These are phyloP conservation scores for Apophysomyces trapeziformis DNA, from an alignment of 371 early-diverging fungal species.

Conservation along the genomic window DNA sequence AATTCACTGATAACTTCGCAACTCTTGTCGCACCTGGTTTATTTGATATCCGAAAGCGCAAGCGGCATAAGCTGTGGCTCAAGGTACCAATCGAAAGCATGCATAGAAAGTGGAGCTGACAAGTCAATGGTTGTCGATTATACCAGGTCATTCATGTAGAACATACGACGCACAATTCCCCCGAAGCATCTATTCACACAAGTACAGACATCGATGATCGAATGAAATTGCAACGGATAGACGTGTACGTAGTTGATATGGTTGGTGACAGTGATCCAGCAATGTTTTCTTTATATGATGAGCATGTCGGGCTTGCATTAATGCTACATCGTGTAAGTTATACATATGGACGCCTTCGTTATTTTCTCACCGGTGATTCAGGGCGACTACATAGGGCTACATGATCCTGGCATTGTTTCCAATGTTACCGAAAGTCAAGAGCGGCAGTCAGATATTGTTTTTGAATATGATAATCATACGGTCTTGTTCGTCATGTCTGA, in stretches of 20 bases:
- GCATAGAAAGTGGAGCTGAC: neutral
- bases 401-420: slow-evolving; percentile 23
- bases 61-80: slow-evolving; percentile 34
- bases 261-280: slow-evolving; percentile 32
- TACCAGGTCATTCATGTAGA: slow-evolving; percentile 41
- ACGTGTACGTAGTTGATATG: slow-evolving; percentile 42
- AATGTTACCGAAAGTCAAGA: slow-evolving; percentile 26
- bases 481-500: slow-evolving; percentile 49
- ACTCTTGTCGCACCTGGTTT: slow-evolving; percentile 10
- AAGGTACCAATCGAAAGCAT: slow-evolving; percentile 16
- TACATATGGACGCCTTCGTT: neutral
- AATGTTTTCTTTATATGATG: slow-evolving; percentile 38
- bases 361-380: neutral
- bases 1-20: slow-evolving; percentile 27
- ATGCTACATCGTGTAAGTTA: slow-evolving; percentile 31
- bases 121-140: neutral
- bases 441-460: slow-evolving; percentile 28
- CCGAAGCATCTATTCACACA: slow-evolving; percentile 5
- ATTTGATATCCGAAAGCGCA: neutral
- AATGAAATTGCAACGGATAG: slow-evolving; percentile 23
- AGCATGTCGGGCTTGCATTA: slow-evolving; percentile 28
- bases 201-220: slow-evolving; percentile 10
- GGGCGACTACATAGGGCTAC: slow-evolving; percentile 47
- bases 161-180: slow-evolving; percentile 19
- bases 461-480: slow-evolving; percentile 36